These are phyloP conservation scores for Ceratocystis eucalypticola DNA, from an alignment of 2,329 filamentous ascomycete species.

Conservation along the genomic window DNA sequence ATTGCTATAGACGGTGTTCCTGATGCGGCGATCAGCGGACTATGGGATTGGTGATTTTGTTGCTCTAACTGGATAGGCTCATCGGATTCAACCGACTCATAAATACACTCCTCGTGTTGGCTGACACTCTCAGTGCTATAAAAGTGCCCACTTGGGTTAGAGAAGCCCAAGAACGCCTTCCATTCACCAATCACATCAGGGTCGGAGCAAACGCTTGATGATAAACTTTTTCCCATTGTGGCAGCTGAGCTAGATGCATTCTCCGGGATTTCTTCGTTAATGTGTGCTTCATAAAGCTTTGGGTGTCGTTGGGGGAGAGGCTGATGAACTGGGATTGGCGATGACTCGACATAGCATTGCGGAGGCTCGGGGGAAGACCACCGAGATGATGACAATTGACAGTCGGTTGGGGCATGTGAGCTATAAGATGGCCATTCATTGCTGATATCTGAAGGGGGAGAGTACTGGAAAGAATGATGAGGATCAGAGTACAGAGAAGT, in stretches of 20 bases:
- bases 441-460: neutral
- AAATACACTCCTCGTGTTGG: neutral
- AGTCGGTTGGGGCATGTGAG: neutral
- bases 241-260: conserved; percentile 1
- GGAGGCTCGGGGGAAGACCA: neutral
- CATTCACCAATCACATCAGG: conserved; percentile 12
- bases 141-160: neutral
- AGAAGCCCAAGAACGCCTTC: conserved; percentile 10
- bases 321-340: conserved; percentile 11
- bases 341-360: conserved; percentile 9
- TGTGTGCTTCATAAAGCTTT: neutral
- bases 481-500: conserved; percentile 6
- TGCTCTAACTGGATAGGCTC: neutral
- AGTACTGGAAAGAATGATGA: neutral
- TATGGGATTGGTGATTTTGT: neutral
- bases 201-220: conserved; percentile 10
- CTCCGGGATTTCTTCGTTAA: neutral
- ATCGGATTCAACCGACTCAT: neutral
- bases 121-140: neutral
- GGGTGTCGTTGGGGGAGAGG: conserved; percentile 10
- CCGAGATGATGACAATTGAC: neutral
- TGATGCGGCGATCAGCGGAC: neutral
- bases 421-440: neutral
- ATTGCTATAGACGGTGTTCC: neutral
- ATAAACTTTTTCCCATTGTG: neutral